These are phyloP conservation scores for Kalaharituber pfeilii DNA, from an alignment of 2,329 filamentous ascomycete genomes.

Conservation along the genomic window DNA sequence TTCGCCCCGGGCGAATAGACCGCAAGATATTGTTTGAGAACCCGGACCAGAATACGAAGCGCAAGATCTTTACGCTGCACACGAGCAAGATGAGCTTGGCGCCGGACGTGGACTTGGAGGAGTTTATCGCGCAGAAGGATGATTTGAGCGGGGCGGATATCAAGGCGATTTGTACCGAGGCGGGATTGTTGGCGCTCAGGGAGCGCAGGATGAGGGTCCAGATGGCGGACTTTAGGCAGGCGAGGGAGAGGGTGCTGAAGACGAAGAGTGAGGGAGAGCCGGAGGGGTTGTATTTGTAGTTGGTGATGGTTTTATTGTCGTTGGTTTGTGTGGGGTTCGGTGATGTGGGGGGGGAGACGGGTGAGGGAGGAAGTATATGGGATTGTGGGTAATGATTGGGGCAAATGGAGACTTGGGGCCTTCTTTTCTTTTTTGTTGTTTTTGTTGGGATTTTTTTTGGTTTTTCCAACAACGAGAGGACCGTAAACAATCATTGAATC, in stretches of 20 bases:
- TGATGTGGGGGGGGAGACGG: too few relatives aligned
- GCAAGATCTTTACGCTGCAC: constrained; percentile 97
- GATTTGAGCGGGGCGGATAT: constrained; percentile 94
- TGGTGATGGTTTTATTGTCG: too few relatives aligned
- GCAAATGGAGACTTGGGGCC: too few relatives aligned
- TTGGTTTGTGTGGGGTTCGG: too few relatives aligned
- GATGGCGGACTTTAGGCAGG: constrained; percentile 93
- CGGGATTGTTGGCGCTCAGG: constrained; percentile 79
- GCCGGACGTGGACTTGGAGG: constrained; percentile 92
- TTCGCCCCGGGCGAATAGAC: constrained; percentile 93
- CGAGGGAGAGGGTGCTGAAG: constrained; percentile 84
- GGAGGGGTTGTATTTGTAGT: constrained; percentile 98
- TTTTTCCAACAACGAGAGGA: too few relatives aligned
- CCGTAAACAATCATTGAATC: too few relatives aligned
- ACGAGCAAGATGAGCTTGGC: constrained; percentile 97
- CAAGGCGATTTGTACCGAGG: constrained; percentile 96
- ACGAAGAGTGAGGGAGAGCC: constrained; percentile 98
- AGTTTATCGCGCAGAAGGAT: constrained; percentile 97
- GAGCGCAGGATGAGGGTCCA: constrained; percentile 96
- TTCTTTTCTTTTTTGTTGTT: too few relatives aligned
- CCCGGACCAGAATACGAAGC: constrained; percentile 69
- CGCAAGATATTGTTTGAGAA: constrained; percentile 79
- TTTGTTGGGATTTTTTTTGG: too few relatives aligned
- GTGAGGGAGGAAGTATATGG: too few relatives aligned
- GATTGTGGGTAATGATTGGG: too few relatives aligned